phyloP scores from a whole-genome alignment of 495 filamentous ascomycete genomes.

The Trypethelium eluteriae region DNA sequence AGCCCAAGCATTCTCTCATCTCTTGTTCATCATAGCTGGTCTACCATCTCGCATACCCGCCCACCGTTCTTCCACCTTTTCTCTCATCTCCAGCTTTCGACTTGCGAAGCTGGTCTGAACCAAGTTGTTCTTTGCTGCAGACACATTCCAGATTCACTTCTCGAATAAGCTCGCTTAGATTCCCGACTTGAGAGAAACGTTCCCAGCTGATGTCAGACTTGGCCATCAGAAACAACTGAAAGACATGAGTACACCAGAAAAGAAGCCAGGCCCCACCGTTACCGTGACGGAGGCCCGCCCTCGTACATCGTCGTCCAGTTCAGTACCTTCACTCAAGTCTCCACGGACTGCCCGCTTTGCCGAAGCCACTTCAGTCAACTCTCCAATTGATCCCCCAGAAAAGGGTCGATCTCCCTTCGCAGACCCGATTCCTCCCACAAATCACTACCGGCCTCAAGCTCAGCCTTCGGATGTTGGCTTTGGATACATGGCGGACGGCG shows the following conservation, averaged over 20 bases:
- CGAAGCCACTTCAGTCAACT: conserved; percentile 81
- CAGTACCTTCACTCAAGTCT: conserved; percentile 55
- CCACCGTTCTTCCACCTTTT: conserved; percentile 18
- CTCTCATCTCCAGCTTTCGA: conserved; percentile 17
- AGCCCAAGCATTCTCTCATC: conserved; percentile 22
- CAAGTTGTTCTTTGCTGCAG: conserved; percentile 1
- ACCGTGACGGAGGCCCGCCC: conserved; percentile 20
- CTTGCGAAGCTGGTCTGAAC: conserved; percentile 27
- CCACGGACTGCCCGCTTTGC: conserved; percentile 81
- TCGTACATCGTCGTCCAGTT: conserved; percentile 27
- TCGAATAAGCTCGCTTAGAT: background rate
- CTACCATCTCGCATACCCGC: conserved; percentile 28
- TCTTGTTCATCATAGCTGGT: conserved; percentile 28
- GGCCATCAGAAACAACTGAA: background rate
- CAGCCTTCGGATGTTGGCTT: conserved; percentile 83
- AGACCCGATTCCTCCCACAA: conserved; percentile 49
- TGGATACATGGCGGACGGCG: conserved; percentile 67
- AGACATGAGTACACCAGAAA: conserved; percentile 19
- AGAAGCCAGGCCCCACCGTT: conserved; percentile 32
- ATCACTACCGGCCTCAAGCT: conserved; percentile 52
- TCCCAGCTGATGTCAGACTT: conserved; percentile 1
- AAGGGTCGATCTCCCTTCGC: conserved; percentile 57
- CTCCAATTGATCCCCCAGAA: conserved; percentile 58
- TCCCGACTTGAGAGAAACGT: background rate
- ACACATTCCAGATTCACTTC: background rate